These are phyloP conservation scores for Neopestalotiopsis clavispora DNA, from an alignment of 2,329 filamentous ascomycete genomes.

Conservation along the genomic window DNA sequence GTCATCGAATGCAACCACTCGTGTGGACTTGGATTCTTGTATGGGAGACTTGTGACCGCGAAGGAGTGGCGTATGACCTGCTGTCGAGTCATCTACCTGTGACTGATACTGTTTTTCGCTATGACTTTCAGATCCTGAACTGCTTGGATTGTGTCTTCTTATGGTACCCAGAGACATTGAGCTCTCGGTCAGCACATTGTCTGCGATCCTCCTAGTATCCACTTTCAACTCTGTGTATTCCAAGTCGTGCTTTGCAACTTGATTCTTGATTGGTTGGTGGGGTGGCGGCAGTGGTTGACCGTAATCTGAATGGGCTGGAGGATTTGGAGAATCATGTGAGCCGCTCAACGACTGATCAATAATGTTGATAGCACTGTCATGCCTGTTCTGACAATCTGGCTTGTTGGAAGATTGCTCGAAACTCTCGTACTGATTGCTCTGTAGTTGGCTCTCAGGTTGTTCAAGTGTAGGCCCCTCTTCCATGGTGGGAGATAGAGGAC, in stretches of 20 bases:
- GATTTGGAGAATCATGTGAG: not conserved
- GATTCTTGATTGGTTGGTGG: not conserved
- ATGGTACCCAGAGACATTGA: not conserved
- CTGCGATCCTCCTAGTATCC: not conserved
- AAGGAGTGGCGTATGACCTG: not conserved
- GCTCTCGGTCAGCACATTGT: not conserved
- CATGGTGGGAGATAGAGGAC: constrained; percentile 33
- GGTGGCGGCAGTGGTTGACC: not conserved
- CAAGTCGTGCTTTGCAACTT: not conserved
- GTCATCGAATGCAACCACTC: not conserved
- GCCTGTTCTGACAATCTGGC: not conserved
- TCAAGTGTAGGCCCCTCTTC: constrained; percentile 31
- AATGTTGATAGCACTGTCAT: not conserved
- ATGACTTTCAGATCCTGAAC: not conserved
- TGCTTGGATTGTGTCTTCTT: not conserved
- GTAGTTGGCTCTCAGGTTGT: not conserved
- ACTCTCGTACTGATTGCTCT: not conserved
- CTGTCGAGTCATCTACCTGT: not conserved
- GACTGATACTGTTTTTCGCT: not conserved
- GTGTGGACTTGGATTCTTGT: not conserved
- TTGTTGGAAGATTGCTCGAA: not conserved
- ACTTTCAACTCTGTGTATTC: not conserved
- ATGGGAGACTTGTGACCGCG: not conserved
- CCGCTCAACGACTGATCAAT: not conserved
- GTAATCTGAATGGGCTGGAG: not conserved